Base-by-base conservation (phyloP, 257 asterid species). In the Oldenlandia corymbosa region DNA sequence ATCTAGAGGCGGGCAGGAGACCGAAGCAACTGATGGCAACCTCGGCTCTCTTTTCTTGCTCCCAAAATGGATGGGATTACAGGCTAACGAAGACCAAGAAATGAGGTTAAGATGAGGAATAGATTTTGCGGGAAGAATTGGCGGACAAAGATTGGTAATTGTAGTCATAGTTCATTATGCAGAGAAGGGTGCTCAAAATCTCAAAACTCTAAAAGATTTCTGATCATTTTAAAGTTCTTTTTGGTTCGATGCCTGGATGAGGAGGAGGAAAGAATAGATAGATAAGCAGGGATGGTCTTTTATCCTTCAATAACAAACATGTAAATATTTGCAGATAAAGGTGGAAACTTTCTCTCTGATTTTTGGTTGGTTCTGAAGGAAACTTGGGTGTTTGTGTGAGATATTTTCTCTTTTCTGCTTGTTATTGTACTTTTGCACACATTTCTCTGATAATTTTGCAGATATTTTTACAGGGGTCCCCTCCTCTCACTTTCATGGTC, bases 11-110 rank as follows among this genome's bases (percentile, higher is more conserved):
- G 75, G 73, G 39, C 28, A 74, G 20, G 75, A 53, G 54, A 68
- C 56, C 18, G 78, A 52, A 32, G 76, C 84, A 34, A 54, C 76
- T 18, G 73, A 78, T 55, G 76, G 71, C 66, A 70, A 58, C 41
- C 66, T 41, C 51, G 72, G 32, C 42, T 66, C 76, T 63, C 76
- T 62, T 65, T 64, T 77, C 39, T 18, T 62, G 66, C 53, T 49
- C 17, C 61, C 2, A 65, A 42, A 50, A 2, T 43, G 68, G 48
- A 47, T 20, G 52, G 58, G 49, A 57, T 45, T 61, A 49, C 32
- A 36, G 39, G 18, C 53, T n/a, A n/a, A n/a, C n/a, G n/a, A n/a
- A 60, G 48, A 60, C 32, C 74, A 52, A 46, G 31, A 39, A 65
- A 37, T 43, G 37, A 72, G 45, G 46, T 42, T 49, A 43, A 45